Evolutionary conservation across 495 filamentous ascomycete genomes (phyloP), one percentile per base, ranked within the genome.

Genomic region (Wilcoxina mikolae): DNA sequence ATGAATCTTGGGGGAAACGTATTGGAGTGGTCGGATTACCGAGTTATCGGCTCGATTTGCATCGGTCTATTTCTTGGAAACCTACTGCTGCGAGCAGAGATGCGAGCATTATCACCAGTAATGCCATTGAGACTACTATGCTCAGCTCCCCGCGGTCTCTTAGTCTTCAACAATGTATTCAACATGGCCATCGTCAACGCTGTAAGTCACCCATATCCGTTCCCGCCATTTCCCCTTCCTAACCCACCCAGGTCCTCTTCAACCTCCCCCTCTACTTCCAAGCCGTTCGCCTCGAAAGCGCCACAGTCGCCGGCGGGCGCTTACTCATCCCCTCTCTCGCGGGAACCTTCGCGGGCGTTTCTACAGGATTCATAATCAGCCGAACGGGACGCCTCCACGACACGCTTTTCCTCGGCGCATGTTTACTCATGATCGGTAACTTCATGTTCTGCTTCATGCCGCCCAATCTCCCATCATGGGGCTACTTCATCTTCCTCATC

Each of bases 191-290:
- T 81, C 3, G 61, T 79, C 53, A 82, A 84, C 65, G 78, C 81
- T 17, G 76, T 61, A 47, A 7, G 56, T 20, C 3, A 3, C 49
- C 53, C 58, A 48, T 20, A n/a, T 4, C 9, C 9, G 38, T 1
- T 59, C 51, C 53, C 44, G 35, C 45, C 22, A 23, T 12, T 3
- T n/a, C 22, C 10, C 17, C 17, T 15, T 5, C 25, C 43, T 20
- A 38, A 54, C 18, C 11, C 18, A 23, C 20, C 25, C 26, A 60
- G 59, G 44, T 85, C 59, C 66, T 83, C 43, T 90, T 88, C 68
- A 88, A 90, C 64, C 76, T 81, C 47, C 84, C 84, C 0, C 70
- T 90, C 20, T 90, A 80, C 70, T 90, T 88, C 69, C 83, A 87
- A 67, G 83, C 80, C 26, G 83, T 87, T 44, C 80, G 84, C 58